Evolutionary conservation across 345 rosid genomes (phyloP).

Genomic region (Corchorus olitorius): DNA sequence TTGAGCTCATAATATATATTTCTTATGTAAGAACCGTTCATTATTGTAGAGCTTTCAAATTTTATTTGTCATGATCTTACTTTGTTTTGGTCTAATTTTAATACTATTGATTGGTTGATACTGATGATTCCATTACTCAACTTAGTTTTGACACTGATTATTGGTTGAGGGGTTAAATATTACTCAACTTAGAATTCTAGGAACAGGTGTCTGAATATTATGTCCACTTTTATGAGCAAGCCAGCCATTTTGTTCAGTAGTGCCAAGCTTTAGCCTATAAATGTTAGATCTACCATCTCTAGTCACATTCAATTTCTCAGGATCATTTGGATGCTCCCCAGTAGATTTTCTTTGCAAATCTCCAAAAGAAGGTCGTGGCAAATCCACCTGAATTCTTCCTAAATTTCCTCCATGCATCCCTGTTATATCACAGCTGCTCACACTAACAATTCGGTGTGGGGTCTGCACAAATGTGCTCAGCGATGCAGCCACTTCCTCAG

Average conservation of each 20-base stretch:
- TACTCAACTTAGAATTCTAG: constrained; percentile 61
- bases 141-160: too few relatives aligned
- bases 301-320: constrained; percentile 33
- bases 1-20: too few relatives aligned
- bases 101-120: too few relatives aligned
- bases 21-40: too few relatives aligned
- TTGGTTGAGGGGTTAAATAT: too few relatives aligned
- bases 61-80: too few relatives aligned
- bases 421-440: constrained; percentile 43
- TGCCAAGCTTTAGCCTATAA: constrained; percentile 33
- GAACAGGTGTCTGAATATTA: constrained; percentile 41
- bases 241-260: constrained; percentile 32
- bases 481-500: constrained; percentile 39
- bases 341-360: constrained; percentile 40
- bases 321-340: constrained; percentile 29
- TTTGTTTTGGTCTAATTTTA: too few relatives aligned
- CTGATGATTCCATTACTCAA: too few relatives aligned
- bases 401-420: constrained; percentile 40
- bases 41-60: too few relatives aligned
- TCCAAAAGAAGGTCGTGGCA: constrained; percentile 40
- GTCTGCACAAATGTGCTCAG: constrained; percentile 40
- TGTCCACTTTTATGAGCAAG: constrained; percentile 33
- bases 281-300: constrained; percentile 31
- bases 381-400: constrained; percentile 32
- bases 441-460: constrained; percentile 30